Percentiles rank a stretch among this genome's conserved stretches.
Evolutionary conservation across 225 moss, liverwort and hornwort genomes (phyloP).

Genomic region (Straminergon stramineum): DNA sequence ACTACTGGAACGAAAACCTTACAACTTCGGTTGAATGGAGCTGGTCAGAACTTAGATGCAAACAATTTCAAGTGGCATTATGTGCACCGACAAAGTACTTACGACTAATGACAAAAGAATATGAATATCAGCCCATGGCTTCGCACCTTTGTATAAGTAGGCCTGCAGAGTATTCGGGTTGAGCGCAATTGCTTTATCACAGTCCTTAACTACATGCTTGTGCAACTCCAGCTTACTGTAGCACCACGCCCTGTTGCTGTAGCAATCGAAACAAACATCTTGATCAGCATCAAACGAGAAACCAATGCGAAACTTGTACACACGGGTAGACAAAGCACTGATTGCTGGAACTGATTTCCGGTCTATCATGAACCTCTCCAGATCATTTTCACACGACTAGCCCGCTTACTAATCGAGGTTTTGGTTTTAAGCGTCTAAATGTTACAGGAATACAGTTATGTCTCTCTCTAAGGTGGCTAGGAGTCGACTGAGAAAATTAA

Average conservation of each 20-base stretch:
- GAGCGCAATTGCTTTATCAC: conserved; percentile 59
- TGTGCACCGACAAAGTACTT: neutral
- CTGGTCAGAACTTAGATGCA: neutral
- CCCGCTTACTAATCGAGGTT: neutral
- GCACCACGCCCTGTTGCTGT: conserved; percentile 81
- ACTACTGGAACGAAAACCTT: neutral
- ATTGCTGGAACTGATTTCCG: neutral
- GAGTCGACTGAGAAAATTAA: neutral
- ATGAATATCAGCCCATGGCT: neutral
- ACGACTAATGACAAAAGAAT: neutral
- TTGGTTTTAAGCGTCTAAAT: neutral
- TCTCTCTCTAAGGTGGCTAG: neutral
- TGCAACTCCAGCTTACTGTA: conserved; percentile 77
- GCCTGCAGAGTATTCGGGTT: conserved; percentile 52
- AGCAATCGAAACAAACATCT: neutral
- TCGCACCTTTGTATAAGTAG: conserved; percentile 75
- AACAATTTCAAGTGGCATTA: neutral
- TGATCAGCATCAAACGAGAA: neutral
- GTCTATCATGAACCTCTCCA: neutral
- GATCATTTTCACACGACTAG: neutral
- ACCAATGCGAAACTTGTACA: neutral
- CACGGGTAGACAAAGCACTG: neutral
- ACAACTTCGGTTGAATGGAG: neutral
- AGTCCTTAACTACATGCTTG: conserved; percentile 79
- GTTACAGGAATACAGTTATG: neutral